Base-by-base conservation (phyloP, 2,329 filamentous ascomycete genomes). In the Emergomyces africanus region DNA sequence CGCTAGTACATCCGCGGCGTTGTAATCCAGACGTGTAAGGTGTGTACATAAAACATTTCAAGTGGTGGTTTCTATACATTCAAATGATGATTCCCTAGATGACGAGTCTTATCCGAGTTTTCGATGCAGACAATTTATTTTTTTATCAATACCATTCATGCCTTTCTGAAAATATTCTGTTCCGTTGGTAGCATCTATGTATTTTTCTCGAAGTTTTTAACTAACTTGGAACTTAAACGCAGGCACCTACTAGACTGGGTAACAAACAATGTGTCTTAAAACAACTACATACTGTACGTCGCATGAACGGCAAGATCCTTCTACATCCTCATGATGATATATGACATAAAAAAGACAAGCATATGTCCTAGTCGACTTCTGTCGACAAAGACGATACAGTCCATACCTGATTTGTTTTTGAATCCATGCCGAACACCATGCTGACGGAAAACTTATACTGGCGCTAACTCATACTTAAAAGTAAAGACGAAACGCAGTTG, bases 281-380 rank as follows among this genome's bases (percentile, higher is more conserved):
- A 49, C 39, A 39, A 49, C 42, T 50, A 50, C n/a, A 51, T 35
- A 54, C 61, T 67, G 66, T 72, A 69, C 64, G 68, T 71, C 39
- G 12, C 33, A 58, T 55, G 61, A 63, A 54, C 58, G 65, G 5
- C 60, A 61, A 66, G 60, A 67, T 58, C 42, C 57, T 62, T 59
- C 59, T 46, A 57, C 63, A 63, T 64, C 61, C 63, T 62, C 69
- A 84, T 94, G 89, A 94, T 94, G 89, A 94, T 81, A 94, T 81
- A 74, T 80, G 83, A 90, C 86, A 83, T 80, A 78, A 81, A 77
- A 86, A 84, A 83, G 89, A 95, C 90, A 95, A 95, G 89, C 89
- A 95, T 95, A 95, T 95, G 89, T 95, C 90, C 81, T 86, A 95
- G 90, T 84, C 65, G 66, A 67, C 68, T 68, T 69, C 44, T 62